Percentiles rank a stretch among this genome's conserved stretches.
phyloP scores from a whole-genome alignment of 768 basidiomycete genomes.

The Amyloporia xantha region DNA sequence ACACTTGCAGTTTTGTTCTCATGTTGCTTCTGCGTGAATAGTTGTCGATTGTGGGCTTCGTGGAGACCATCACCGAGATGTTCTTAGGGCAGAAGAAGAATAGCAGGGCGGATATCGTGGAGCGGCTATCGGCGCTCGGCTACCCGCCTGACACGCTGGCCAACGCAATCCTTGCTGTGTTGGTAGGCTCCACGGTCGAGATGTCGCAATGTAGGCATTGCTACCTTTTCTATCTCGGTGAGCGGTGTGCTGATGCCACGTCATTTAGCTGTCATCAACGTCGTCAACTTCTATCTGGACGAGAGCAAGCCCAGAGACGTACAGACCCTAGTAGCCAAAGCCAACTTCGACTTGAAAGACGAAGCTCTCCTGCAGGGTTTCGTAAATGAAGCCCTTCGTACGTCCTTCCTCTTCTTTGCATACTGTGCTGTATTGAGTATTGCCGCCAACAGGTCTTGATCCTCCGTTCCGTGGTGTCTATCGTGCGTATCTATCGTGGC shows the following conservation, averaged over 20 bases:
- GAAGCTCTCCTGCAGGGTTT: slow-evolving; percentile 47
- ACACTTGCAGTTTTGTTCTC: neutral
- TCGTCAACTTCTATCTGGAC: slow-evolving; percentile 58
- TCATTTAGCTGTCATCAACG: slow-evolving; percentile 63
- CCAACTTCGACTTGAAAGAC: slow-evolving; percentile 26
- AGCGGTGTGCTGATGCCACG: no score
- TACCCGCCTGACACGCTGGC: slow-evolving; percentile 54
- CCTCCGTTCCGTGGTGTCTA: slow-evolving; percentile 67
- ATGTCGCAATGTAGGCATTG: slow-evolving; percentile 59
- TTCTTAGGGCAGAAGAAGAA: slow-evolving; percentile 42
- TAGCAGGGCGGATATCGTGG: slow-evolving; percentile 43
- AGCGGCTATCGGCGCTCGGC: slow-evolving; percentile 50
- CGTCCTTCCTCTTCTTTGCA: no score
- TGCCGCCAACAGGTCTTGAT: slow-evolving; percentile 65
- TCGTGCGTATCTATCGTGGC: no score
- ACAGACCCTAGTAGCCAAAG: slow-evolving; percentile 10
- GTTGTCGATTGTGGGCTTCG: slow-evolving; percentile 32
- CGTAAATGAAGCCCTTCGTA: slow-evolving; percentile 64
- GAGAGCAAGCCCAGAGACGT: slow-evolving; percentile 28
- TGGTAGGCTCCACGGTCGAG: slow-evolving; percentile 64
- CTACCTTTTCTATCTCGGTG: no score
- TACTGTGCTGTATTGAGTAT: no score
- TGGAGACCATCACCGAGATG: slow-evolving; percentile 39
- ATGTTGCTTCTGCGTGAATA: no score
- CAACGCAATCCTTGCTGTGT: slow-evolving; percentile 64